Percentiles rank a stretch among this genome's conserved stretches.
phyloP scores from a whole-genome alignment of 169 alveolate species.

The Eimeria necatrix region DNA sequence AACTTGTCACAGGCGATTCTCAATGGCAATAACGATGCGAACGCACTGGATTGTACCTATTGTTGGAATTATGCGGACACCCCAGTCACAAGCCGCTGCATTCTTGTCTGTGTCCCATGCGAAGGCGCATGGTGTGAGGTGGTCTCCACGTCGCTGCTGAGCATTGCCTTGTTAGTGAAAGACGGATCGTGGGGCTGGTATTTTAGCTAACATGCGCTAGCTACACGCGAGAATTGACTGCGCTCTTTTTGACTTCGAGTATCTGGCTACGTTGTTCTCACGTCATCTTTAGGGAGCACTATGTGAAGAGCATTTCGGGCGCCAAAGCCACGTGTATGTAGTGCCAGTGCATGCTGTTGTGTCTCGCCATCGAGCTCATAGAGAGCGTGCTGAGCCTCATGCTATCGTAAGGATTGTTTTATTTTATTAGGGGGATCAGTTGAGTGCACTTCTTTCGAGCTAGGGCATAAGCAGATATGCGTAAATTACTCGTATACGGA shows the following conservation, averaged over 20 bases:
- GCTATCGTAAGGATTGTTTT: too few species aligned
- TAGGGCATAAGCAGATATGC: too few species aligned
- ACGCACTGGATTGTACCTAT: not conserved
- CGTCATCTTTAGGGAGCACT: not conserved
- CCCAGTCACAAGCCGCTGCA: not conserved
- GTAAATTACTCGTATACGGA: too few species aligned
- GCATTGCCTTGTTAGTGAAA: not conserved
- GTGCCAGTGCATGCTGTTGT: constrained; percentile 21
- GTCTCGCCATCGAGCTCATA: constrained; percentile 13
- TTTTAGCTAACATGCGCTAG: constrained; percentile 22
- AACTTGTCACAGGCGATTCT: not conserved
- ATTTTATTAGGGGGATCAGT: too few species aligned
- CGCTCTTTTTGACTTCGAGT: constrained; percentile 41
- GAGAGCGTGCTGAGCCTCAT: too few species aligned
- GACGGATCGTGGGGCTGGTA: not conserved
- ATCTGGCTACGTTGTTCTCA: constrained; percentile 22
- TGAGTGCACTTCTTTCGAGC: too few species aligned
- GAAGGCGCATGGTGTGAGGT: not conserved
- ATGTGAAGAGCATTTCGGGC: not conserved
- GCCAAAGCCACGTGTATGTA: constrained; percentile 1
- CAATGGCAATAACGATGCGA: not conserved
- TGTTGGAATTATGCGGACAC: not conserved
- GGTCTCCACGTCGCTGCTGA: not conserved
- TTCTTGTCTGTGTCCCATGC: constrained; percentile 11
- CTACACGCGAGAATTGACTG: not conserved